These are phyloP conservation scores for Candida easanensis DNA, from an alignment of 805 yeast species.

Conservation along the genomic window DNA sequence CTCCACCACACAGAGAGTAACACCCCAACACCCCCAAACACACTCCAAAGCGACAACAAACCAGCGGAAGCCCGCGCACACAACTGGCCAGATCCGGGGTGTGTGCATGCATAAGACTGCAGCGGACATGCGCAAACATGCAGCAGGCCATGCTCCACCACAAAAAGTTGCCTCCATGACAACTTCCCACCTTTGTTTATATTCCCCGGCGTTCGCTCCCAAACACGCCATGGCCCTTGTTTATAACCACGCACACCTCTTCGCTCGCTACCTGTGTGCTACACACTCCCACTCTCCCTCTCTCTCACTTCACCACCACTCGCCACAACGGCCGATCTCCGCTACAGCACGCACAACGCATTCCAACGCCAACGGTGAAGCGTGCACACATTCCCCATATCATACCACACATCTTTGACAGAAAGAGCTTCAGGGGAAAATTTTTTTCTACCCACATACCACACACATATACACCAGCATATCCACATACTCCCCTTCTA, in stretches of 20 bases:
- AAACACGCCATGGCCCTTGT: too few species aligned
- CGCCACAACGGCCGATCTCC: neutral
- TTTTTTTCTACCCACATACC: neutral
- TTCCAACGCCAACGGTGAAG: constrained; percentile 3
- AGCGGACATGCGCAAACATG: too few species aligned
- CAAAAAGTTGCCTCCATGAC: too few species aligned
- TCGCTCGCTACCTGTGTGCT: neutral
- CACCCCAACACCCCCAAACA: too few species aligned
- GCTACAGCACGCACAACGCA: constrained; percentile 1
- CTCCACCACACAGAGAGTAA: neutral
- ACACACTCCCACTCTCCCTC: neutral
- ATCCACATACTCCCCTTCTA: neutral
- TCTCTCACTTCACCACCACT: neutral
- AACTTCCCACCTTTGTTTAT: neutral
- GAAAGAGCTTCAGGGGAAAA: neutral
- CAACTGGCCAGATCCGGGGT: neutral
- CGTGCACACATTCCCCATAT: neutral
- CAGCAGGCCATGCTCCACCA: too few species aligned
- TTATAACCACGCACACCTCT: too few species aligned
- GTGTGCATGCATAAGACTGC: neutral
- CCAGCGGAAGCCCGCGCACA: too few species aligned
- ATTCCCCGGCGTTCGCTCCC: neutral
- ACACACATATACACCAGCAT: too few species aligned
- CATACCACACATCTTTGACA: neutral
- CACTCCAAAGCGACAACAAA: too few species aligned